phyloP scores from a whole-genome alignment of 805 yeast species.

The Candida endomychidarum region DNA sequence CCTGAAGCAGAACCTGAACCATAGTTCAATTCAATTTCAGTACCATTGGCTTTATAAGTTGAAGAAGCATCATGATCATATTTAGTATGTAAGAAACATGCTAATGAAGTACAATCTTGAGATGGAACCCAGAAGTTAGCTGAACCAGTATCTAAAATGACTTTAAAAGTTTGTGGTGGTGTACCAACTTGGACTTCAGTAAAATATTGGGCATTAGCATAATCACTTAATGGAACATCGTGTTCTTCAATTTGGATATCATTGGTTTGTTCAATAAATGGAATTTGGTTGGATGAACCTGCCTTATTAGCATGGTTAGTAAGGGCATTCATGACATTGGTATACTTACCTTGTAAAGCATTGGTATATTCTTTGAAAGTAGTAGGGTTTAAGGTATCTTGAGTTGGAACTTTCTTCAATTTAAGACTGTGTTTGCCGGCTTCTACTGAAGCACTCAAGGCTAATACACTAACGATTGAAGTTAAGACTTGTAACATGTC shows the following conservation, averaged over 20 bases:
- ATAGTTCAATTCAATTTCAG: conserved; percentile 80
- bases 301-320: conserved; percentile 16
- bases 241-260: conserved; percentile 40
- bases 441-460: conserved; percentile 35
- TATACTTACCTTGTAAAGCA: conserved; percentile 62
- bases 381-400: conserved; percentile 53
- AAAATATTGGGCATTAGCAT: conserved; percentile 93
- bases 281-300: conserved; percentile 37
- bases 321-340: conserved; percentile 32
- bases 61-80: conserved; percentile 84
- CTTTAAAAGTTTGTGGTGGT: conserved; percentile 92
- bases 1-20: conserved; percentile 95
- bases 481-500: conserved; percentile 31
- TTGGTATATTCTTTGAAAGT: conserved; percentile 53
- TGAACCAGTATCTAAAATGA: conserved; percentile 93
- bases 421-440: conserved; percentile 57
- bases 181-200: conserved; percentile 91
- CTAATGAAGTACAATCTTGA: conserved; percentile 83
- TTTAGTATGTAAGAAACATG: conserved; percentile 91
- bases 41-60: conserved; percentile 82
- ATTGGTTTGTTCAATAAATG: conserved; percentile 31
- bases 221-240: conserved; percentile 81
- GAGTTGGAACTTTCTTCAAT: conserved; percentile 58
- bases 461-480: conserved; percentile 42
- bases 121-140: conserved; percentile 98